Base-by-base conservation (phyloP, 2,329 filamentous ascomycete genomes). In the Lasiodiplodia theobromae region DNA sequence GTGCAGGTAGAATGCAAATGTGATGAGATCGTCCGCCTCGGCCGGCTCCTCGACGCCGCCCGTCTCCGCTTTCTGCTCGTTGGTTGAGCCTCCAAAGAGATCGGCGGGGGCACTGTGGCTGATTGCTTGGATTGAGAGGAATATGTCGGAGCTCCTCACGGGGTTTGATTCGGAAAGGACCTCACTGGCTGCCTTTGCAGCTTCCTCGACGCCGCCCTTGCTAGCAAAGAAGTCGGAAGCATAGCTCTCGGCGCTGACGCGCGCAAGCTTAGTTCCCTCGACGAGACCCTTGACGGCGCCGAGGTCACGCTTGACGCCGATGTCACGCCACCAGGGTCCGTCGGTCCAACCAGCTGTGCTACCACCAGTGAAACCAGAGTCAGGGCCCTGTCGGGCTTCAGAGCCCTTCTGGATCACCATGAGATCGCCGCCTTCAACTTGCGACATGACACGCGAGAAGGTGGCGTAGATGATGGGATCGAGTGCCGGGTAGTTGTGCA, bases 361-460 rank as follows among this genome's bases (percentile, higher is more conserved):
- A 16, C 67, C 67, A 31, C 86, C 80, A 51, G 81, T 81, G 74
- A 86, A 87, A 49, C 86, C 86, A 69, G 84, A 85, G 58, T 91
- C 85, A 2, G 89, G 88, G 52, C 86, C 86, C 53, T 90, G 88
- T 56, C 89, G 89, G 60, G 90, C 92, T 81, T 98, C 96, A 70
- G 93, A 92, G 23, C 96, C 96, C 47, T 94, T 92, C 82, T 99
- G 96, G 70, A 98, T 89, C 67, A 99, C 96, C 66, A 98, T 86
- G 21, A 99, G 86, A 75, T 98, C 96, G 67, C 96, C 96, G 72
- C 96, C 96, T 82, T 99, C 96, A 56, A 99, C 96, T 82, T 99
- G 96, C n/a, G 94, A 88, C 96, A 99, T 99, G 75, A 99, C 94
- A 66, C 94, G 91, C 67, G 92, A 92, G 83, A 99, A 99, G 71